Evolutionary conservation across 1,284 basidiomycete genomes (phyloP).

Genomic region (Fereydounia khargensis): DNA sequence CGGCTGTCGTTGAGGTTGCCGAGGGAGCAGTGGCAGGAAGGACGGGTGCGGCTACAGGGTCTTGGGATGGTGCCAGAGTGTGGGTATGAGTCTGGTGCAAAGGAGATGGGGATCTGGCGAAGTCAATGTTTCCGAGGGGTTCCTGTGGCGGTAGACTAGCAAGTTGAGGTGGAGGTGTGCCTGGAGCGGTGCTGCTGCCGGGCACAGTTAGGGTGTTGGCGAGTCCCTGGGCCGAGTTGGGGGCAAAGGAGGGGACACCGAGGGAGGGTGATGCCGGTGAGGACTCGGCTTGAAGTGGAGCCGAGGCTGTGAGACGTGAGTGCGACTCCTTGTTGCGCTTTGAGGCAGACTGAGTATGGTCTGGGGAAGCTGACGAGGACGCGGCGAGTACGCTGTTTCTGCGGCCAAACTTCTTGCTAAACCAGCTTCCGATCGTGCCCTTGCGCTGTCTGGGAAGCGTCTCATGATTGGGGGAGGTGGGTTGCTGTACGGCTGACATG

Average conservation of each 20-base stretch:
- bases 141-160: conserved; percentile 29
- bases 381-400: conserved; percentile 24
- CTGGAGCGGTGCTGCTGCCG: background rate
- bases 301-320: background rate
- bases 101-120: conserved; percentile 1
- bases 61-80: background rate
- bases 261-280: background rate
- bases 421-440: conserved; percentile 38
- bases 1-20: too few relatives aligned
- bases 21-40: too few relatives aligned
- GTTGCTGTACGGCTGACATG: too few relatives aligned
- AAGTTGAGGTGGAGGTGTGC: conserved; percentile 32
- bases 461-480: too few relatives aligned
- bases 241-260: conserved; percentile 8
- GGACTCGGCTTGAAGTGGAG: background rate
- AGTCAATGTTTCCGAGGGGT: conserved; percentile 33
- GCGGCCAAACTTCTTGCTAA: conserved; percentile 37
- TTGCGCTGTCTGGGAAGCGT: conserved; percentile 20
- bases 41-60: too few relatives aligned
- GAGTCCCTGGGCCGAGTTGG: conserved; percentile 17
- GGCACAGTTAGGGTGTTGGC: conserved; percentile 33
- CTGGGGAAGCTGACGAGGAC: background rate
- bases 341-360: background rate
- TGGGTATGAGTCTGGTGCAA: background rate
- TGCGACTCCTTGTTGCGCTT: background rate